These are phyloP conservation scores for Lipomyces starkeyi DNA, from an alignment of 805 yeast genomes.

Conservation along the genomic window DNA sequence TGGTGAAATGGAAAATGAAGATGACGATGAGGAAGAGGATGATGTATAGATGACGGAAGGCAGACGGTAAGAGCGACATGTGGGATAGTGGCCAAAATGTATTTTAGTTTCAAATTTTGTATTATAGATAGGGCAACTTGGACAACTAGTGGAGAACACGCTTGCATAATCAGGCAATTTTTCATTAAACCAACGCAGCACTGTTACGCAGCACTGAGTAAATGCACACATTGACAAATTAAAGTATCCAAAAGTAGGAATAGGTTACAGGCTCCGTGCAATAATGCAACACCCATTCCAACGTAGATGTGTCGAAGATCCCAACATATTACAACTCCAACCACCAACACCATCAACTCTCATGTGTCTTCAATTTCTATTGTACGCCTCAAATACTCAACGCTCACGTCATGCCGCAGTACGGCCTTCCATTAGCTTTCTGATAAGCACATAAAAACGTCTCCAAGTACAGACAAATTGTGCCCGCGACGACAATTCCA, in stretches of 20 bases:
- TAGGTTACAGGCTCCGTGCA: constrained; percentile 2
- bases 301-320: neutral
- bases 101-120: neutral
- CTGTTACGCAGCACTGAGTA: neutral
- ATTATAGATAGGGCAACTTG: neutral
- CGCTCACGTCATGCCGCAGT: constrained; percentile 62
- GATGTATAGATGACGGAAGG: neutral
- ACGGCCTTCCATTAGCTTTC: constrained; percentile 71
- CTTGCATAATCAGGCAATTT: neutral
- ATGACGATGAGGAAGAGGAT: constrained; percentile 29
- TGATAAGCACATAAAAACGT: constrained; percentile 74
- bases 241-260: neutral
- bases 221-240: neutral
- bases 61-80: neutral
- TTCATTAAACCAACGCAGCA: neutral
- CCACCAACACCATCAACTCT: neutral
- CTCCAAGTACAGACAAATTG: constrained; percentile 75
- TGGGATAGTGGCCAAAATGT: neutral
- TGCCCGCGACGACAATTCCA: constrained; percentile 84
- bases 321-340: neutral
- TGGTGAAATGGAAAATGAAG: constrained; percentile 35
- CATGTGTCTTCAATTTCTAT: neutral
- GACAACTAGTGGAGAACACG: neutral
- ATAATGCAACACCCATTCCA: neutral
- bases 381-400: neutral